These are phyloP conservation scores for Ilyonectria robusta DNA, from an alignment of 2,329 filamentous ascomycete species.

Conservation along the genomic window DNA sequence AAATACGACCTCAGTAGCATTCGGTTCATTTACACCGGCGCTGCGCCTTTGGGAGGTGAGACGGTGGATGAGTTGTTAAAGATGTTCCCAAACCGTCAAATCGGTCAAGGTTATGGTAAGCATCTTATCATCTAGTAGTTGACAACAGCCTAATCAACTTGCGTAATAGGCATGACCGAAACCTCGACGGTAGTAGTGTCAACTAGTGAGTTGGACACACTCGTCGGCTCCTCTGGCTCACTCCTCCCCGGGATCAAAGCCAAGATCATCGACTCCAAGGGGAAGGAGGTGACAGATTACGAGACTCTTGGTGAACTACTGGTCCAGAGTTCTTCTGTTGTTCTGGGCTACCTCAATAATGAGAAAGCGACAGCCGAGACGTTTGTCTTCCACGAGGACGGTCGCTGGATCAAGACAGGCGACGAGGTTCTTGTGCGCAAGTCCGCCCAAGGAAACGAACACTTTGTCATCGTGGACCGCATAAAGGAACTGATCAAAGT, in stretches of 20 bases:
- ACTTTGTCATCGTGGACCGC: slow-evolving; percentile 86
- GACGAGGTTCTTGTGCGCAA: slow-evolving; percentile 82
- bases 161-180: slow-evolving; percentile 74
- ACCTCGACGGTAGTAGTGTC: slow-evolving; percentile 75
- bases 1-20: slow-evolving; percentile 80
- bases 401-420: slow-evolving; percentile 84
- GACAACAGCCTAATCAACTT: too few relatives aligned
- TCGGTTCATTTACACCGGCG: slow-evolving; percentile 75
- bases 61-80: slow-evolving; percentile 73
- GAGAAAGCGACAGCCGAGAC: slow-evolving; percentile 85
- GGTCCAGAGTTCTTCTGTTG: slow-evolving; percentile 81
- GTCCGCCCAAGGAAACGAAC: slow-evolving; percentile 77
- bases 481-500: slow-evolving; percentile 80
- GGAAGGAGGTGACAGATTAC: slow-evolving; percentile 75
- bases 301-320: slow-evolving; percentile 84
- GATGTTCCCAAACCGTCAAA: slow-evolving; percentile 73
- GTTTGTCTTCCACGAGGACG: slow-evolving; percentile 75
- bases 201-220: slow-evolving; percentile 70
- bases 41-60: slow-evolving; percentile 79
- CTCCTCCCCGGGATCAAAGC: slow-evolving; percentile 73
- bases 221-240: slow-evolving; percentile 77
- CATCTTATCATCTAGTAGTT: too few relatives aligned
- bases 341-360: slow-evolving; percentile 88
- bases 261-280: slow-evolving; percentile 75
- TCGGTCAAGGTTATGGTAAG: slow-evolving; percentile 64